Percentiles rank a stretch among this genome's conserved stretches.
Conservation (phyloP, 1,284 basidiomycete species). For the Volvariella volvacea region DNA sequence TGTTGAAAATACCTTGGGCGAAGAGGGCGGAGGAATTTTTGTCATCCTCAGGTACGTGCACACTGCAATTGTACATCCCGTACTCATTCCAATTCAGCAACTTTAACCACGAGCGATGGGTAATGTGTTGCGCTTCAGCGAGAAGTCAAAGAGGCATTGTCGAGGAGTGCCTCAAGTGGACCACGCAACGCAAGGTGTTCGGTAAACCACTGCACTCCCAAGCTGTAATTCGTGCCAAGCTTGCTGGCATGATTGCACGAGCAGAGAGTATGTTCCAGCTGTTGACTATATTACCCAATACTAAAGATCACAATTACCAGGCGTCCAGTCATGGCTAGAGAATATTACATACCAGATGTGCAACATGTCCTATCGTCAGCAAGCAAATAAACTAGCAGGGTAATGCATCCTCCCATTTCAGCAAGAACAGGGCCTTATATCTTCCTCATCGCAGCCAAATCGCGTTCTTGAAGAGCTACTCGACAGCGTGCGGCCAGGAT, state of each 20-base stretch:
- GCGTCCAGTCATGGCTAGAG: constrained; percentile 84
- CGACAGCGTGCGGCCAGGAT: constrained; percentile 51
- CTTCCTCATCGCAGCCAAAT: constrained; percentile 44
- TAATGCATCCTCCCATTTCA: constrained; percentile 15
- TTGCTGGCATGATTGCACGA: constrained; percentile 84
- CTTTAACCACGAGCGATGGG: constrained; percentile 82
- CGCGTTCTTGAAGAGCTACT: constrained; percentile 63
- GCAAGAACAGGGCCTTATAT: background rate
- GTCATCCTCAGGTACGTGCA: constrained; percentile 9
- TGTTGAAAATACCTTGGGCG: constrained; percentile 76
- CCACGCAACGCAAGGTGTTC: constrained; percentile 76
- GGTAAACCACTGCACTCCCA: constrained; percentile 83
- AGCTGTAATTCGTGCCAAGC: constrained; percentile 81
- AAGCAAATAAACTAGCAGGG: constrained; percentile 45
- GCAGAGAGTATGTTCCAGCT: constrained; percentile 25
- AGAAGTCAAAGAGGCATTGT: constrained; percentile 58
- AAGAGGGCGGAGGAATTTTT: constrained; percentile 51
- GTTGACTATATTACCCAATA: background rate
- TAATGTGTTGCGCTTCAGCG: constrained; percentile 68
- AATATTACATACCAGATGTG: constrained; percentile 84
- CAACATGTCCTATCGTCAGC: constrained; percentile 52
- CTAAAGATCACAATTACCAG: constrained; percentile 33
- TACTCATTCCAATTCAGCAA: constrained; percentile 26
- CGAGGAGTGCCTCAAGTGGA: constrained; percentile 83
- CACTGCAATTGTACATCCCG: background rate